Base-by-base conservation (phyloP, 2,329 filamentous ascomycete species). In the Ceratocystis variospora region DNA sequence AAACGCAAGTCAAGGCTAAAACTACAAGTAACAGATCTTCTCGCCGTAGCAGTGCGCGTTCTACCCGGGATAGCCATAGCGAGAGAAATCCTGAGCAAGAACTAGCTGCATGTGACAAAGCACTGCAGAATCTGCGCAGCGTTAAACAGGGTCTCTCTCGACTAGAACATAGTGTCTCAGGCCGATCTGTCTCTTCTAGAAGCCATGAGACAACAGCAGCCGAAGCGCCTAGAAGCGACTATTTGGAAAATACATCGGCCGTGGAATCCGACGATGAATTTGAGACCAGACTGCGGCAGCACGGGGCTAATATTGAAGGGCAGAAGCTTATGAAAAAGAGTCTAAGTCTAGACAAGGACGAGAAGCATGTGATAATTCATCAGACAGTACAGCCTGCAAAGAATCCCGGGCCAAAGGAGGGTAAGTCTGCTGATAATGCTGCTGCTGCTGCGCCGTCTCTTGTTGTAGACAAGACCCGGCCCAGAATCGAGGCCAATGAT, bases 231-330 rank as follows among this genome's bases (percentile, higher is more conserved):
- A 37, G 55, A 8, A 68, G 71, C 64, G 64, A 65, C 5, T 66
- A 70, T 25, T 63, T 70, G 8, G 66, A 70, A 15, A 69, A 70
- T 44, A 69, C 69, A 5, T 66, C 64, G 69, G 17, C 69, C 70
- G 46, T 70, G 70, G 45, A 71, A 73, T 63, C 72, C 59, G 70
- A 77, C 70, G 65, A 44, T n/a, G 55, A 55, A 6, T 50, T 15
- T 44, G 55, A 15, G 31, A 46, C 15, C 22, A 22, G 62, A 64
- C 53, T 41, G 48, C 25, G 62, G n/a, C 25, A 62, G 31, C 67
- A 76, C 73, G 62, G 78, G 83, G 61, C 72, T 80, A 12, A 74
- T 78, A 25, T 41, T 48, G 61, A 63, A 17, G 46, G 28, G 28
- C 19, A 50, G 17, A 59, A 31, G 55, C 55, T 15, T 6, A 5